phyloP scores from a whole-genome alignment of 2,329 filamentous ascomycete genomes.

The Aspergillus sergii region DNA sequence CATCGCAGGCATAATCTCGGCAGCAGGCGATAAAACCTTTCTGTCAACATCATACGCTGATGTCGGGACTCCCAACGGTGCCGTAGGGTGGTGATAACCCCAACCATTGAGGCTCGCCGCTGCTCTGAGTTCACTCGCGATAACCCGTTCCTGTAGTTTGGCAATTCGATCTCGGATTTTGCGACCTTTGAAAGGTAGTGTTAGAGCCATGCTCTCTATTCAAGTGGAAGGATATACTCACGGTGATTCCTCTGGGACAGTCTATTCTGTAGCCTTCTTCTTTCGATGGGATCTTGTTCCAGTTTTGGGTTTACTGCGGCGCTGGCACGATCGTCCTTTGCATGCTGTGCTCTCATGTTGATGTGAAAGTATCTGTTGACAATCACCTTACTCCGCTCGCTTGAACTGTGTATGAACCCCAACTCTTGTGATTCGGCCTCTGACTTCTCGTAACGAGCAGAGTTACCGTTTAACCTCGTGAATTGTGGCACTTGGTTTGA shows the following conservation, averaged over 20 bases:
- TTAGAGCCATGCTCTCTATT: background rate
- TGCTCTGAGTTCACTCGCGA: constrained; percentile 36
- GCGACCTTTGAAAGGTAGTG: constrained; percentile 24
- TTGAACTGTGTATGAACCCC: background rate
- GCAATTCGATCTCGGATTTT: constrained; percentile 39
- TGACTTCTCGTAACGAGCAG: too few species aligned
- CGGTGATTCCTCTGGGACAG: constrained; percentile 39
- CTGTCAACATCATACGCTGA: constrained; percentile 12
- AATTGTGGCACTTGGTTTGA: background rate
- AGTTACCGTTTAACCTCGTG: background rate
- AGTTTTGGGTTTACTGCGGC: constrained; percentile 23
- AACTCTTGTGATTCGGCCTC: too few species aligned
- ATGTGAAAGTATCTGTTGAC: background rate
- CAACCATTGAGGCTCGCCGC: constrained; percentile 32
- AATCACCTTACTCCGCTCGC: background rate
- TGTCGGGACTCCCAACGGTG: constrained; percentile 7
- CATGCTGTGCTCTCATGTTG: constrained; percentile 3
- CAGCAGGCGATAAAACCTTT: constrained; percentile 1
- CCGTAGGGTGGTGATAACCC: constrained; percentile 24
- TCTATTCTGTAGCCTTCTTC: constrained; percentile 34
- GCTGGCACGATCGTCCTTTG: constrained; percentile 15
- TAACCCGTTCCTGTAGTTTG: constrained; percentile 38
- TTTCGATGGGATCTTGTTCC: constrained; percentile 36
- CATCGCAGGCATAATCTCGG: background rate
- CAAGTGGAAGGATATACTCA: constrained; percentile 12